phyloP scores from a whole-genome alignment of 805 yeast genomes.

The Ogataea nitratoaversa region DNA sequence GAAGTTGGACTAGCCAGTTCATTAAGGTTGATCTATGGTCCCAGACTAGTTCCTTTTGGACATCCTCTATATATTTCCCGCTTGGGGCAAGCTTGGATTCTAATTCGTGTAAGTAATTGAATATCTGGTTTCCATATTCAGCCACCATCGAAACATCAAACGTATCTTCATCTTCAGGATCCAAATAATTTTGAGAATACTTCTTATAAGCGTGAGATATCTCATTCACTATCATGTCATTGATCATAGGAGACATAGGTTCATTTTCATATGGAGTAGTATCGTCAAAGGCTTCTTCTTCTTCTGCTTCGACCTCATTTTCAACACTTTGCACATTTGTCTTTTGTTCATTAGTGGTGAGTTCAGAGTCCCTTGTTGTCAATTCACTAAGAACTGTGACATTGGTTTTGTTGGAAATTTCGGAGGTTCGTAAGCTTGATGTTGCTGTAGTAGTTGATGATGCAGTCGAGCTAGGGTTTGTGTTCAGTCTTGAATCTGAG shows the following conservation, averaged over 20 bases:
- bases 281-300: constrained; percentile 10
- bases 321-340: constrained; percentile 5
- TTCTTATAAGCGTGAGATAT: constrained; percentile 47
- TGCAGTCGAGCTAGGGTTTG: constrained; percentile 3
- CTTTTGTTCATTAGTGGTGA: constrained; percentile 2
- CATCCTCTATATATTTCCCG: constrained; percentile 65
- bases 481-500: constrained; percentile 24
- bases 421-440: not conserved
- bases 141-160: constrained; percentile 87
- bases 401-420: not conserved
- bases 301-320: constrained; percentile 15
- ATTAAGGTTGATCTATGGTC: constrained; percentile 79
- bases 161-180: constrained; percentile 78
- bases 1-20: constrained; percentile 90
- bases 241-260: constrained; percentile 61
- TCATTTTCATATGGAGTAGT: constrained; percentile 20
- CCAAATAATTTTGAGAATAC: constrained; percentile 50
- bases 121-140: constrained; percentile 86
- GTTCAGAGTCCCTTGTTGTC: not conserved
- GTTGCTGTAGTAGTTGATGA: not conserved
- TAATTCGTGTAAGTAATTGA: constrained; percentile 67
- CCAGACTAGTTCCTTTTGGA: constrained; percentile 69
- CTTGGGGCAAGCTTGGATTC: constrained; percentile 71
- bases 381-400: not conserved
- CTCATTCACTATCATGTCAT: constrained; percentile 43